A percentile compares a stretch with the other conserved stretches of the same genome.
Evolutionary conservation across 495 filamentous ascomycete species (phyloP).

Genomic region (Bacidia rubella): DNA sequence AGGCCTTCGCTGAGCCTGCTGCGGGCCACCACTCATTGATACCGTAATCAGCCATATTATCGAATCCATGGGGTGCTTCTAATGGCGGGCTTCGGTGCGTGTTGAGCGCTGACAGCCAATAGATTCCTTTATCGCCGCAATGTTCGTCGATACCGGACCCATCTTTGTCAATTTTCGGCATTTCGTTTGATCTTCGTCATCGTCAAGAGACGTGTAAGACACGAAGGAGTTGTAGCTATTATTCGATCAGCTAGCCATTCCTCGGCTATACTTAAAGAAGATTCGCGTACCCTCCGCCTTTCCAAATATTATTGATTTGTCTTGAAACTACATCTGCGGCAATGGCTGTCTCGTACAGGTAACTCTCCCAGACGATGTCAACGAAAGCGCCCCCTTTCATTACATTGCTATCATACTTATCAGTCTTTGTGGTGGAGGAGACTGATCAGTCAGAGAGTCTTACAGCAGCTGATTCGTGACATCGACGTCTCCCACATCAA

Average conservation of each 20-base stretch:
- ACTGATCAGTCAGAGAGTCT: background rate
- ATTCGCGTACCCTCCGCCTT: background rate
- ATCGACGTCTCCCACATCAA: background rate
- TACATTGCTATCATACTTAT: background rate
- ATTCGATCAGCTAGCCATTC: background rate
- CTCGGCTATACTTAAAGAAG: background rate
- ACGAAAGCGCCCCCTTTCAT: background rate
- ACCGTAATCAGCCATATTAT: background rate
- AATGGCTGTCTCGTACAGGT: background rate
- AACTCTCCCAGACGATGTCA: background rate
- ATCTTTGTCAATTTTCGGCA: background rate
- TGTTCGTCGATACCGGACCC: constrained; percentile 4
- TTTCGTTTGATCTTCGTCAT: background rate
- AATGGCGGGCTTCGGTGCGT: background rate
- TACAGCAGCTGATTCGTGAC: background rate
- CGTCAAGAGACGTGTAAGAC: constrained; percentile 4
- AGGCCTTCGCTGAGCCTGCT: background rate
- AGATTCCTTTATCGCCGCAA: constrained; percentile 14
- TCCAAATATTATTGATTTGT: background rate
- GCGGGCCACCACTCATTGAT: background rate
- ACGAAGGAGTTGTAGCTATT: background rate
- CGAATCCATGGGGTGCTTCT: background rate
- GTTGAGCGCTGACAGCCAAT: constrained; percentile 5
- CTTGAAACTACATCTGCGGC: constrained; percentile 1
- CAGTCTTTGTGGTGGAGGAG: background rate